Evolutionary conservation across 805 yeast genomes (phyloP).

Genomic region (Ogataea sp.): DNA sequence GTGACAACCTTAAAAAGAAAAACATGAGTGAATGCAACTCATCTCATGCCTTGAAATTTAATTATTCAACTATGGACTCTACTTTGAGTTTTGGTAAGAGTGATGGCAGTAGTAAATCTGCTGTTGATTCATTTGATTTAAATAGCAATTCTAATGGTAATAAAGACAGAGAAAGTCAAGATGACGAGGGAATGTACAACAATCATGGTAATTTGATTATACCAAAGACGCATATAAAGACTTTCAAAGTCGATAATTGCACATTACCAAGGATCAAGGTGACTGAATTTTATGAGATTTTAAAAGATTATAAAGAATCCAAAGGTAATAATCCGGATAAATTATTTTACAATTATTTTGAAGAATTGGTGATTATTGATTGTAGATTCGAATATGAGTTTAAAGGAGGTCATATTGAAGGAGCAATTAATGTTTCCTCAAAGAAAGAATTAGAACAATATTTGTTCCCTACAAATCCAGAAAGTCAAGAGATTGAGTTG

Average conservation of each 20-base stretch:
- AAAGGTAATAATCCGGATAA: slow-evolving; percentile 27
- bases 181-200: neutral
- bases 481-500: neutral
- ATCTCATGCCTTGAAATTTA: no score
- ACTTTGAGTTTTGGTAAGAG: no score
- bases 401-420: slow-evolving; percentile 84
- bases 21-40: no score
- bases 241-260: slow-evolving; percentile 43
- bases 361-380: slow-evolving; percentile 59
- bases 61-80: no score
- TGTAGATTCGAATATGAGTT: slow-evolving; percentile 92
- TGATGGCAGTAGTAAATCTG: no score
- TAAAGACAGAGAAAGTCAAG: neutral
- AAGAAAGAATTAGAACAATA: slow-evolving; percentile 58
- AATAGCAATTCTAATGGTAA: no score
- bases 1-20: no score
- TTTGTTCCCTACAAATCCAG: slow-evolving; percentile 27
- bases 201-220: slow-evolving; percentile 13
- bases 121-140: no score
- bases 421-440: slow-evolving; percentile 71
- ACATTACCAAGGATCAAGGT: slow-evolving; percentile 64
- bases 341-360: slow-evolving; percentile 36
- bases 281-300: slow-evolving; percentile 45
- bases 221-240: slow-evolving; percentile 27
- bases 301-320: slow-evolving; percentile 31